Evolutionary conservation across 192 early-diverging fungal genomes (phyloP), one percentile per base, ranked within the genome.

Genomic region (Powellomyces hirtus): DNA sequence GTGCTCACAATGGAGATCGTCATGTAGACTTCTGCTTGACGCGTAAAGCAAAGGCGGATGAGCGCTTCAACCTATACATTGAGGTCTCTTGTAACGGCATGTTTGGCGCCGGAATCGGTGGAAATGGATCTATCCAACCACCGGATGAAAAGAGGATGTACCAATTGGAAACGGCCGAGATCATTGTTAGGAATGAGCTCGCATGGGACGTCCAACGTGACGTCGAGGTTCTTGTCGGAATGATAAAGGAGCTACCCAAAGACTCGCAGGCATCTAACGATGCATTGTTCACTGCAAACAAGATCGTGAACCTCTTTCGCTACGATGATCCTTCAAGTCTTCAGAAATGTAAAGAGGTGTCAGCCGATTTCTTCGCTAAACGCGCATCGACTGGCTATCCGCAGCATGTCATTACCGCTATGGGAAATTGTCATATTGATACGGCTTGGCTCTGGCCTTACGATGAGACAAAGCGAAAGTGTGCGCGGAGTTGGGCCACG

Each of bases 381-480:
- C 84, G 86, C 5, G 84, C 84, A 38, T 34, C 74, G 42, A 36
- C 42, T n/a, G 77, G 76, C 4, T 79, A 86, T 16, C 62, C 65
- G 14, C 76, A 77, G 20, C 95, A 97, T 78, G 77, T 77, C 20
- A 84, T 98, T 29, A 89, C 86, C 27, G 94, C 95, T 0, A 82
- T 94, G 18, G 97, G 97, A 24, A 91, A 99, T 84, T 98, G 78
- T 76, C 92, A 95, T 56, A 95, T 82, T 55, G 81, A 81, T 52
- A 71, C 75, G 1, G 68, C 97, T 22, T 98, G 97, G 95, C 77
- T 97, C 31, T 98, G 94, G 97, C 94, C 97, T 5, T 99, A 89
- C 74, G 95, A 88, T 62, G 97, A 99, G 76, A 99, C 97, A 2
- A 96, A 93, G 70, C 86, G 97, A 70, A 99, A 99, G 66, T 56